Evolutionary conservation across 2,329 filamentous ascomycete species (phyloP), one percentile per base, ranked within the genome.

Genomic region (Helminthosporium solani): DNA sequence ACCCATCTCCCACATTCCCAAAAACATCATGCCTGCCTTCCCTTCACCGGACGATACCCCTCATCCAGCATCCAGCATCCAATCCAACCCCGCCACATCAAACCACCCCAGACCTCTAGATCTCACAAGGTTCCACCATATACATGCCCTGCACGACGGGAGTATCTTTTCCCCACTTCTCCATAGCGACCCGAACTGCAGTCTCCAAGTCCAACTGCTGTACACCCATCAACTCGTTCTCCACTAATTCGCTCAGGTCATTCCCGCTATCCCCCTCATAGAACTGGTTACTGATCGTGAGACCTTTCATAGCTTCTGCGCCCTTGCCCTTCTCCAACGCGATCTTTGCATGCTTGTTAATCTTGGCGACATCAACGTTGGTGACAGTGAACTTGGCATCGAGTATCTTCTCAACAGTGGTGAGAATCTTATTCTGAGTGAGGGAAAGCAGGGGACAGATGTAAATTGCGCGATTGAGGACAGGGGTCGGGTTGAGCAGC

Each of bases 191-290:
- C 34, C 41, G 52, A 1, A 69, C 56, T 1, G 63, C 67, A 12
- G 63, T 63, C 27, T 62, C 54, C 25, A 70, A 50, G 23, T 42
- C 55, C 28, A 60, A 53, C 6, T 42, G 34, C 28, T 60, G 12
- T 11, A 70, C 60, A 0, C 65, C 66, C 8, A 68, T 58, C 15
- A 50, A 3, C 15, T 64, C 59, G 38, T 70, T 70, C 45, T 66
- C 58, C 6, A 63, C 49, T 47, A 61, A 12, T 23, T 50, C 49
- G 20, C 54, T 57, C 19, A 68, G 61, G 28, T 60, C 50, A 15
- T 61, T 58, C 19, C 46, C 58, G 25, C 48, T 53, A 21, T 64
- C 57, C 3, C 42, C 59, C 34, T 67, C 66, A n/a, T 63, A 64
- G 28, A 69, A 70, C 42, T 70, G 64, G 33, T 60, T 58, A 41